Conservation (phyloP, 768 basidiomycete species). For the Rhodotorula toruloides region DNA sequence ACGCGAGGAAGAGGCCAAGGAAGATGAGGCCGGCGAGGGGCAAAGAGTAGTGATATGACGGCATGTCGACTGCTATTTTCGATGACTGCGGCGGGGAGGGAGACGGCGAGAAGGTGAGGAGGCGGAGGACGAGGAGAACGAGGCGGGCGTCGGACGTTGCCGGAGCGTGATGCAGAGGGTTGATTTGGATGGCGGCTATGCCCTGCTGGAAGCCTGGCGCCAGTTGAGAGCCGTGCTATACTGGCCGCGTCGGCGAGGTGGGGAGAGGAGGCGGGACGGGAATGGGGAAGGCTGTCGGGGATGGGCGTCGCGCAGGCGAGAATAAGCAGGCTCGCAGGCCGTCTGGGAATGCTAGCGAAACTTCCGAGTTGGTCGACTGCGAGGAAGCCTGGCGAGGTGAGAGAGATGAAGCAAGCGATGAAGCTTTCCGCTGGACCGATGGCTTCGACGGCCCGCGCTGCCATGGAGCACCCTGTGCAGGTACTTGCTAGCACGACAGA, state of each 20-base stretch:
- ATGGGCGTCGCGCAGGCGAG: not conserved
- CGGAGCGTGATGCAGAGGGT: not conserved
- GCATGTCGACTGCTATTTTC: not conserved
- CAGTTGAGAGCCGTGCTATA: too few species aligned
- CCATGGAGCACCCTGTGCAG: not conserved
- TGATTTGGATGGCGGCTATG: too few species aligned
- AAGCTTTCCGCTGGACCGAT: not conserved
- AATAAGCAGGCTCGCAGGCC: too few species aligned
- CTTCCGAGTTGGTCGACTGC: too few species aligned
- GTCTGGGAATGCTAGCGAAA: too few species aligned
- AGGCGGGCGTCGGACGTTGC: not conserved
- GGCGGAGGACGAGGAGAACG: not conserved
- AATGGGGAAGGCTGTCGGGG: too few species aligned
- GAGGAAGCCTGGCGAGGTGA: too few species aligned
- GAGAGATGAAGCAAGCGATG: not conserved
- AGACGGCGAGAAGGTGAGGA: not conserved
- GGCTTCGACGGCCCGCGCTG: not conserved
- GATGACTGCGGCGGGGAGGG: not conserved
- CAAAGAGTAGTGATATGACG: slow-evolving; percentile 3
- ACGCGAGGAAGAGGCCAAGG: slow-evolving; percentile 14
- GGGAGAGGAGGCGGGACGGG: too few species aligned
- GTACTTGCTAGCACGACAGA: not conserved
- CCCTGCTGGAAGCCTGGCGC: too few species aligned
- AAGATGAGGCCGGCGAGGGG: slow-evolving; percentile 15
- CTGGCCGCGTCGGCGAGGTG: too few species aligned